Base-by-base conservation (phyloP, 1,139 yeast species). In the Nadsonia commutata region DNA sequence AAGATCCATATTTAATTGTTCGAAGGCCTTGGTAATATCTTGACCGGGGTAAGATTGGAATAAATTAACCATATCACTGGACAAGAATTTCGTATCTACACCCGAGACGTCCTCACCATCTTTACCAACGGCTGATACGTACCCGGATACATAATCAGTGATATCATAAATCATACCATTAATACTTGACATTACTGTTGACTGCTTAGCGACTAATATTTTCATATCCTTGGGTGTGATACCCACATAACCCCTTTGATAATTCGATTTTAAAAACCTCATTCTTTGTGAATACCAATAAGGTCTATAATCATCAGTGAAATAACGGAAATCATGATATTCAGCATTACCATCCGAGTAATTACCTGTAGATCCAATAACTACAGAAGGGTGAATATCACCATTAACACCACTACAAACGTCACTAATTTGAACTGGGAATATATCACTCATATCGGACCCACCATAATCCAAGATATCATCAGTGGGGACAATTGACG, bases 231-330 rank as follows among this genome's bases (percentile, higher is more conserved):
- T 52, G 5, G 59, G 58, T 1, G 69, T 62, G 46, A 56, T 60
- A 6, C 69, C 70, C 42, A 65, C 53, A 46, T 60, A 64, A 2
- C 63, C 60, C 48, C 58, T 58, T 41, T 58, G 51, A 47, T 58
- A 66, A 45, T 64, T 56, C 27, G 52, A 44, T 41, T 63, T 59
- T 48, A 65, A 51, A 41, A 52, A 57, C 37, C 51, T 48, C 66
- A 65, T 62, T 47, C 62, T 61, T 47, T 63, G 63, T 21, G 57
- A 50, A 41, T 64, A 65, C 70, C 70, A 65, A 43, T 65, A 68
- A 3, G 70, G 70, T 1, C 70, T 55, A 21, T 59, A 64, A 44
- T 65, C 70, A 41, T 60, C 56, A 6, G 57, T 56, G 45, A 57
- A 63, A 27, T 52, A 54, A 20, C 70, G 49, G 52, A 65, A 65